Evolutionary conservation across 176 grass and related monocot species (phyloP).

Genomic region (Tuctoria greenei): DNA sequence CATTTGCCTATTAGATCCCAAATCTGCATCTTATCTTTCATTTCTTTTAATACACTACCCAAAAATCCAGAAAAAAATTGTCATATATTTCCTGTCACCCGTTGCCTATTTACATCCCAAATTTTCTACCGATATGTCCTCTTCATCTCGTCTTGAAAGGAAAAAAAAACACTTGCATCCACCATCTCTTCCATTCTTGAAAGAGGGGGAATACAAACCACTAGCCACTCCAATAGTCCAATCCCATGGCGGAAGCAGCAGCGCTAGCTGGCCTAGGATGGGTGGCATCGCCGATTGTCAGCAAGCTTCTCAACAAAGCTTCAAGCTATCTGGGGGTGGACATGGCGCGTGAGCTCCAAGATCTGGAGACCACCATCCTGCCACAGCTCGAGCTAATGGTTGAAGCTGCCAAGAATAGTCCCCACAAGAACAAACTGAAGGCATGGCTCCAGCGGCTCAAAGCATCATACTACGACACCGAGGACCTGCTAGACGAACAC

Average conservation of each 20-base stretch:
- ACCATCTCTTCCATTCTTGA: too few relatives aligned
- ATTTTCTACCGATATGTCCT: too few relatives aligned
- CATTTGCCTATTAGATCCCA: too few relatives aligned
- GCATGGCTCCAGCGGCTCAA: constrained; percentile 26
- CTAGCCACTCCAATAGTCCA: too few relatives aligned
- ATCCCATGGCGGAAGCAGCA: neutral
- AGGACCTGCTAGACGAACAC: constrained; percentile 34
- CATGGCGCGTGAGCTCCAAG: constrained; percentile 10
- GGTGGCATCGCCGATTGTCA: neutral
- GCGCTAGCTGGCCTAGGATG: neutral
- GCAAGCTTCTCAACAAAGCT: neutral
- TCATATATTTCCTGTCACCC: too few relatives aligned
- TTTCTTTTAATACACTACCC: too few relatives aligned
- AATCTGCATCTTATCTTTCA: too few relatives aligned
- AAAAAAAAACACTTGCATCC: too few relatives aligned
- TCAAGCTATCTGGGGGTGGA: neutral
- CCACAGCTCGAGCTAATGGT: constrained; percentile 27
- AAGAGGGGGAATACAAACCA: too few relatives aligned
- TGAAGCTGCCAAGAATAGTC: constrained; percentile 22
- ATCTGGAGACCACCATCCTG: constrained; percentile 17
- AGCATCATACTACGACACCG: constrained; percentile 13
- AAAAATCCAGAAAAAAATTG: too few relatives aligned
- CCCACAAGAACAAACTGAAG: neutral
- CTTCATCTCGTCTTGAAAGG: too few relatives aligned
- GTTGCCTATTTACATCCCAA: too few relatives aligned